Conservation (phyloP, 108 stramenopile species). For the Stephanodiscus triporus region DNA sequence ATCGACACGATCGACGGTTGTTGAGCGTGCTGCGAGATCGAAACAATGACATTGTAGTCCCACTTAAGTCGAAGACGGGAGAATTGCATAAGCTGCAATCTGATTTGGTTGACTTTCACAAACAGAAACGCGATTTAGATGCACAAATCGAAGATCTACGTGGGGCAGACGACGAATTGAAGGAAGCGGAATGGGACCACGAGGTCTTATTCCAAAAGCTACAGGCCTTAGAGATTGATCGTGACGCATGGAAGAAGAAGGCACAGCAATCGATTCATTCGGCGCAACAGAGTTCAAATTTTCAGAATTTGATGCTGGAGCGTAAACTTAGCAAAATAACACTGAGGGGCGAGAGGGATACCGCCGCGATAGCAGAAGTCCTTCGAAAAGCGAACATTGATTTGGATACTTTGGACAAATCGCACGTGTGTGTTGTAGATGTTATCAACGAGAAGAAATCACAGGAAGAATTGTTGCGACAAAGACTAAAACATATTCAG, state of each 20-base stretch:
- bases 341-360: slow-evolving; percentile 57
- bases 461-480: slow-evolving; percentile 18
- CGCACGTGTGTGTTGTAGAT: slow-evolving; percentile 34
- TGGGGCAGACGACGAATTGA: slow-evolving; percentile 35
- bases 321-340: slow-evolving; percentile 60
- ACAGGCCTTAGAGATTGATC: slow-evolving; percentile 31
- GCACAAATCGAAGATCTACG: slow-evolving; percentile 30
- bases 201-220: slow-evolving; percentile 50
- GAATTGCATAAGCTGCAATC: slow-evolving; percentile 19
- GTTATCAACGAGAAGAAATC: slow-evolving; percentile 32
- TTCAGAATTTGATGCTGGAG: slow-evolving; percentile 77
- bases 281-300: slow-evolving; percentile 74
- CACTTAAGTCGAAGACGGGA: slow-evolving; percentile 26
- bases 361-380: slow-evolving; percentile 68
- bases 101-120: slow-evolving; percentile 17
- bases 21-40: slow-evolving; percentile 26
- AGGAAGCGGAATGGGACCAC: slow-evolving; percentile 46
- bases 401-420: slow-evolving; percentile 34
- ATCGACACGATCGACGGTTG: slow-evolving; percentile 29
- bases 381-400: slow-evolving; percentile 71
- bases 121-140: slow-evolving; percentile 33
- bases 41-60: slow-evolving; percentile 32
- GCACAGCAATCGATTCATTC: slow-evolving; percentile 49
- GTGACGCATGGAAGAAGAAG: slow-evolving; percentile 22
- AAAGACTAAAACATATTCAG: slow-evolving; percentile 26